Evolutionary conservation across 768 basidiomycete genomes (phyloP).

Genomic region (Saitozyma sp.): DNA sequence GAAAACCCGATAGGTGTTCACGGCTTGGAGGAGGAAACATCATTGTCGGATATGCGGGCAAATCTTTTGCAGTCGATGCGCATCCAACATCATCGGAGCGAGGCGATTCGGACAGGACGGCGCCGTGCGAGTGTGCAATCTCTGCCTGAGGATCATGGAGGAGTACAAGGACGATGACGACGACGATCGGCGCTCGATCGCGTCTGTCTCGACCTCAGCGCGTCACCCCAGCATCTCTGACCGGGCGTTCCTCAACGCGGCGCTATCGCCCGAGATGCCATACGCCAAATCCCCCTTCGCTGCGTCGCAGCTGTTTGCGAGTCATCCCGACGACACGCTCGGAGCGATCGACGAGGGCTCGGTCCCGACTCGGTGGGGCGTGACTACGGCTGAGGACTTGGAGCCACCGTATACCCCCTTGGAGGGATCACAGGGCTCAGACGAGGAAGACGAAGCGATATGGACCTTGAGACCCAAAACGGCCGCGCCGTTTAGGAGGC

Average conservation of each 20-base stretch:
- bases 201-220: slow-evolving; percentile 68
- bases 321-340: slow-evolving; percentile 37
- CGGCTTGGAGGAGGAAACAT: slow-evolving; percentile 90
- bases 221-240: slow-evolving; percentile 58
- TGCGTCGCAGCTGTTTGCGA: slow-evolving; percentile 78
- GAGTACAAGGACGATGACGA: slow-evolving; percentile 90
- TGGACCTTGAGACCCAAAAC: slow-evolving; percentile 40
- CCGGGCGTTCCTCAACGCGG: slow-evolving; percentile 49
- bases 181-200: slow-evolving; percentile 79
- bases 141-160: slow-evolving; percentile 88
- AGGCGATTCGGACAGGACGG: slow-evolving; percentile 89
- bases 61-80: slow-evolving; percentile 96
- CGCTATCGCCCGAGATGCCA: slow-evolving; percentile 65
- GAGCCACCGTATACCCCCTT: slow-evolving; percentile 24
- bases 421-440: slow-evolving; percentile 25
- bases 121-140: slow-evolving; percentile 92
- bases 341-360: slow-evolving; percentile 35
- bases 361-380: slow-evolving; percentile 24
- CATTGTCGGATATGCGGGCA: slow-evolving; percentile 99
- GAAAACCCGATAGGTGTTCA: slow-evolving; percentile 59
- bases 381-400: slow-evolving; percentile 5
- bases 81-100: slow-evolving; percentile 94
- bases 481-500: slow-evolving; percentile 53
- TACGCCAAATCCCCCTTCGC: slow-evolving; percentile 83
- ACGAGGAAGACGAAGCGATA: slow-evolving; percentile 33